Evolutionary conservation across 176 grass and related monocot genomes (phyloP), one percentile per base, ranked within the genome.

Genomic region (Ensete ventricosum): DNA sequence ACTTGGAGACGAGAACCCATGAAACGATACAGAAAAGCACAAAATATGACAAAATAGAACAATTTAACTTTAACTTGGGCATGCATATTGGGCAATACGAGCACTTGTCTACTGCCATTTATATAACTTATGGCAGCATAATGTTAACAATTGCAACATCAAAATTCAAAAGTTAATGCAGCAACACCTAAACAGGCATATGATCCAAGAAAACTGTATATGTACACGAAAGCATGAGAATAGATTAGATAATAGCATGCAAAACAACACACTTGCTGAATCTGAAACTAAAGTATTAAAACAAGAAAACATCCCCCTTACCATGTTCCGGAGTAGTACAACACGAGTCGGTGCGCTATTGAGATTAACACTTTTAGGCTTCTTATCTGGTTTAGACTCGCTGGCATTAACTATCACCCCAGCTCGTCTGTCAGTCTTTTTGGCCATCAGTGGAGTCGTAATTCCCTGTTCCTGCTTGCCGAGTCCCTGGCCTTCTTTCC

Each of bases 401-500:
- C 69, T 89, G 52, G 88, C 95, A 74, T 98, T 89, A 4, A 98
- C 78, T 74, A 98, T 98, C 21, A 98, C 95, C 14, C 95, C 95
- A 54, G 68, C 95, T 58, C 88, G 79, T 55, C 88, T 83, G 76
- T 98, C 95, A 1, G 90, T 98, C 76, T 98, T 98, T 73, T 83
- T 98, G 14, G 90, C 95, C 50, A 98, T 84, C 6, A 98, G 80
- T 20, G 95, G 90, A 0, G 90, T 84, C 0, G 88, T 98, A 73
- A 98, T 98, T 13, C 95, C 95, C 62, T 98, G 90, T 76, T 98
- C 95, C 58, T 84, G 90, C 73, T 91, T 98, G 3, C 95, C 95
- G 14, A 98, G 90, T 3, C 95, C 95, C 84, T 99, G 95, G 23
- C 95, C 95, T 80, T 94, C 90, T 72, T 91, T 99, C 95, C 95